Percentiles rank a stretch among this genome's conserved stretches.
Evolutionary conservation across 805 yeast species (phyloP).

Genomic region (Metschnikowia rubicola): DNA sequence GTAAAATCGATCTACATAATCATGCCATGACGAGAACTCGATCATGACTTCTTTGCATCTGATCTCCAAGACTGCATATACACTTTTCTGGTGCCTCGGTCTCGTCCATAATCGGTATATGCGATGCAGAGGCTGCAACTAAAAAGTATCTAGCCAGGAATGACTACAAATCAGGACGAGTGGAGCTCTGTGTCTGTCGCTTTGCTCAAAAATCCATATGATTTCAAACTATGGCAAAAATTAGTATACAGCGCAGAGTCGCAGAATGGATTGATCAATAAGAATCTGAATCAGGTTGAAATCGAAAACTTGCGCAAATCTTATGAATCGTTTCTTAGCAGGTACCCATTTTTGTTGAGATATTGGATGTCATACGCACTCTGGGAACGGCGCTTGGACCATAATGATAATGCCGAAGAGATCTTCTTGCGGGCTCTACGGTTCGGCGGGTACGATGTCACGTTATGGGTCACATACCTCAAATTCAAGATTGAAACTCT

Average conservation of each 20-base stretch:
- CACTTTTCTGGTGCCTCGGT: too few species aligned
- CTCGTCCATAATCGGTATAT: too few species aligned
- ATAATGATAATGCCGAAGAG: conserved; percentile 32
- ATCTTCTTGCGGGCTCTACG: conserved; percentile 27
- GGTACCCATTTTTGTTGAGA: conserved; percentile 49
- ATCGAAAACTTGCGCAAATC: conserved; percentile 34
- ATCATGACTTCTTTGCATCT: too few species aligned
- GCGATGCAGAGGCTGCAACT: too few species aligned
- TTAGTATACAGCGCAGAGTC: conserved; percentile 31
- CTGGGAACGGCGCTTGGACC: conserved; percentile 44
- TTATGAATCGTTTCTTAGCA: conserved; percentile 41
- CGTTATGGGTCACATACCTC: conserved; percentile 51
- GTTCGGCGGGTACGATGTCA: conserved; percentile 41
- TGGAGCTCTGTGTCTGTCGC: conserved; percentile 24
- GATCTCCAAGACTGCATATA: too few species aligned
- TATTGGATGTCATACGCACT: conserved; percentile 58
- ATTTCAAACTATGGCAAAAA: conserved; percentile 36
- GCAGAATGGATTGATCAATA: conserved; percentile 28
- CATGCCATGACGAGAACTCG: too few species aligned
- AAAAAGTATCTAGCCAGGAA: background rate
- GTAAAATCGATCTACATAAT: too few species aligned
- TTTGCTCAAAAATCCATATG: conserved; percentile 33
- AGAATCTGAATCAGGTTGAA: conserved; percentile 28
- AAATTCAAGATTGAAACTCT: conserved; percentile 36
- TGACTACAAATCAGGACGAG: background rate